Evolutionary conservation across 2,329 filamentous ascomycete species (phyloP).

Genomic region (Ceratocystis papillata): DNA sequence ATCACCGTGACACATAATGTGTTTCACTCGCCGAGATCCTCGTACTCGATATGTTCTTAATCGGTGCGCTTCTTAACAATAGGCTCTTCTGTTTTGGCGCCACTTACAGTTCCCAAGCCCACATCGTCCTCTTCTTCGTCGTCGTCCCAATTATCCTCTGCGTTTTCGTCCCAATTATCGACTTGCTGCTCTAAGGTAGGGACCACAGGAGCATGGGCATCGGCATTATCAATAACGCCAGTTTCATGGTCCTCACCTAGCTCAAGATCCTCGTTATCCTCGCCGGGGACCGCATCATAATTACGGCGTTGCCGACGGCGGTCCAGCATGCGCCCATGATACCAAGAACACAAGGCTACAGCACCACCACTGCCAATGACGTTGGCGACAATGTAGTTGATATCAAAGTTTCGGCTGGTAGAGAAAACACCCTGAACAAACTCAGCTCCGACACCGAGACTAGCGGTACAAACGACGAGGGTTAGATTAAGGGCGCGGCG

Average conservation of each 20-base stretch:
- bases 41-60: slow-evolving; percentile 24
- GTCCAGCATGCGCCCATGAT: slow-evolving; percentile 92
- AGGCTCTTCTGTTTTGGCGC: slow-evolving; percentile 27
- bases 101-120: slow-evolving; percentile 25
- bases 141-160: slow-evolving; percentile 48
- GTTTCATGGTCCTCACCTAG: slow-evolving; percentile 62
- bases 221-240: slow-evolving; percentile 40
- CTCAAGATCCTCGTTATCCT: slow-evolving; percentile 58
- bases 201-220: slow-evolving; percentile 29
- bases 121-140: slow-evolving; percentile 34
- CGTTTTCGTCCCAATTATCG: slow-evolving; percentile 90
- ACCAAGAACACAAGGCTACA: slow-evolving; percentile 71
- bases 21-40: background rate
- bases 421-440: slow-evolving; percentile 65
- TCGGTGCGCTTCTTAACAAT: slow-evolving; percentile 32
- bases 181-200: slow-evolving; percentile 67
- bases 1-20: background rate
- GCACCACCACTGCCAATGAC: slow-evolving; percentile 63
- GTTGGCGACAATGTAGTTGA: slow-evolving; percentile 81
- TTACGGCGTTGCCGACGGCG: slow-evolving; percentile 63
- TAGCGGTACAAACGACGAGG: slow-evolving; percentile 63
- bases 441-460: slow-evolving; percentile 62
- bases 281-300: slow-evolving; percentile 58
- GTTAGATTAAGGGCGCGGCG: slow-evolving; percentile 77
- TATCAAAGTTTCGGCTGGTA: slow-evolving; percentile 60